Evolutionary conservation across 495 filamentous ascomycete genomes (phyloP).

Genomic region (Daldinia grandis): DNA sequence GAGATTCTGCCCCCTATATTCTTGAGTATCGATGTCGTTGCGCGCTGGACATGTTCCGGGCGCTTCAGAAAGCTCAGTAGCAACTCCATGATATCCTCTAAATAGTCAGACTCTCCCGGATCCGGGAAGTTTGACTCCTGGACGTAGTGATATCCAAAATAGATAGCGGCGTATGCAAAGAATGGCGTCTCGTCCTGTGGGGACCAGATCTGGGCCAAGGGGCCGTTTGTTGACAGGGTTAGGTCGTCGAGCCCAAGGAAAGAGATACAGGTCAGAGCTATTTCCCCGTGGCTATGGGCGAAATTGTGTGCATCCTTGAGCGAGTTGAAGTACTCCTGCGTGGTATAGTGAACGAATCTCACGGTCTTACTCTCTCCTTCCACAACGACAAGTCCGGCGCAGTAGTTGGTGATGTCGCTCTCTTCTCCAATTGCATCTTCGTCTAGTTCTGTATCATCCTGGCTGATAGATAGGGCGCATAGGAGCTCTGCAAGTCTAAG

Average conservation of each 20-base stretch:
- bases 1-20: constrained; percentile 18
- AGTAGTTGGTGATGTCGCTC: constrained; percentile 43
- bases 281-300: constrained; percentile 39
- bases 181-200: constrained; percentile 37
- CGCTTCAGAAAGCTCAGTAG: constrained; percentile 13
- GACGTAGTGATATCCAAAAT: constrained; percentile 47
- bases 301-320: constrained; percentile 39
- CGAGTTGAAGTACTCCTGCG: constrained; percentile 48
- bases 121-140: constrained; percentile 10
- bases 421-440: constrained; percentile 41
- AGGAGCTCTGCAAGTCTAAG: constrained; percentile 44
- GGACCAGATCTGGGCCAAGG: constrained; percentile 37
- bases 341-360: constrained; percentile 46
- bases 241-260: constrained; percentile 44
- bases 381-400: constrained; percentile 49
- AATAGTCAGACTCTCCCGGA: constrained; percentile 3
- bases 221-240: constrained; percentile 10
- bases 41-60: constrained; percentile 24
- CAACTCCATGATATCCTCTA: constrained; percentile 11
- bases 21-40: constrained; percentile 11
- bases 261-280: constrained; percentile 43
- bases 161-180: constrained; percentile 44
- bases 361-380: constrained; percentile 47
- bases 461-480: constrained; percentile 48
- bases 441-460: constrained; percentile 38